These are phyloP conservation scores for Blastocystis sp. DNA, from an alignment of 352 stramenopile species.

Conservation along the genomic window DNA sequence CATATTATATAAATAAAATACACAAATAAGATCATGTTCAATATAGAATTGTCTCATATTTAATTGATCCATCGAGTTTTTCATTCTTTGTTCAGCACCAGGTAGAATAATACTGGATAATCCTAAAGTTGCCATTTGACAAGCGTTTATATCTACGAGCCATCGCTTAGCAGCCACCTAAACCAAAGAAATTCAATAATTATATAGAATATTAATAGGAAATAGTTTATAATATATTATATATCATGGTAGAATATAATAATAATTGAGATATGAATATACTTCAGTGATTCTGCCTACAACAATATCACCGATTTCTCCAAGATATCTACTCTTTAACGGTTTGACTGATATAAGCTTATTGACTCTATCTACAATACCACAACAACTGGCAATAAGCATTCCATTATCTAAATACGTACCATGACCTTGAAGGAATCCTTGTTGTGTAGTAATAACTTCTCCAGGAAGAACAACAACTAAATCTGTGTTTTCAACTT, in stretches of 20 bases:
- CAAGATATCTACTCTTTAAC: slow-evolving; percentile 22
- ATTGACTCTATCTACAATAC: slow-evolving; percentile 32
- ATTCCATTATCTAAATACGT: slow-evolving; percentile 20
- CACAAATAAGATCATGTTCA: slow-evolving; percentile 17
- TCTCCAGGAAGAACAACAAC: slow-evolving; percentile 37
- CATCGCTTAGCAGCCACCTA: slow-evolving; percentile 4
- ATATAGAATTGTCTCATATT: slow-evolving; percentile 28
- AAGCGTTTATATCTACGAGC: slow-evolving; percentile 13
- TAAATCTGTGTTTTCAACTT: too few species aligned
- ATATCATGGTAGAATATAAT: too few species aligned
- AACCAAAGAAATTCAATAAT: too few species aligned
- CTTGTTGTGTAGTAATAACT: slow-evolving; percentile 31
- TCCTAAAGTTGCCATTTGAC: slow-evolving; percentile 12
- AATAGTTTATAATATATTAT: too few species aligned
- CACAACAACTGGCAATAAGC: slow-evolving; percentile 31
- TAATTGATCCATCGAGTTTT: slow-evolving; percentile 21
- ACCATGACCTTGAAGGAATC: slow-evolving; percentile 29
- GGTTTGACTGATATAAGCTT: slow-evolving; percentile 27
- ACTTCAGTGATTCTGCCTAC: slow-evolving; percentile 18
- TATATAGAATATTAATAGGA: too few species aligned
- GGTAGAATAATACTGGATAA: slow-evolving; percentile 32
- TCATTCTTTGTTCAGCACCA: slow-evolving; percentile 16
- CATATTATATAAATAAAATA: neutral
- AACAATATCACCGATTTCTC: slow-evolving; percentile 36
- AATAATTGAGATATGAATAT: neutral